phyloP scores from a whole-genome alignment of 352 stramenopile species.

The Lagenidium sp. region DNA sequence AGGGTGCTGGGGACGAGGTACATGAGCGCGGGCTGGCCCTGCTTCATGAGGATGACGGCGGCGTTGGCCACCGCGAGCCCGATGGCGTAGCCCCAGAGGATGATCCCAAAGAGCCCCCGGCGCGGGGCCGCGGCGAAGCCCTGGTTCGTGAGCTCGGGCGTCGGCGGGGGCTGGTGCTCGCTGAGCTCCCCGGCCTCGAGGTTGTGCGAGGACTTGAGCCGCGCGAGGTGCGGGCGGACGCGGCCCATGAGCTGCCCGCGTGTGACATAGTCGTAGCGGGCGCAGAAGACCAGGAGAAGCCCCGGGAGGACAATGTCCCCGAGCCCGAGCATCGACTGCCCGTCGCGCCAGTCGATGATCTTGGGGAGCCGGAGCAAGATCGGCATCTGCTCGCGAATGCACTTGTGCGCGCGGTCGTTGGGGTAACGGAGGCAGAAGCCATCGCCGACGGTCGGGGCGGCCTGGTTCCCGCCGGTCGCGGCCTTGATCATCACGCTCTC shows the following conservation, averaged over 20 bases:
- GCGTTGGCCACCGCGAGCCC: slow-evolving; percentile 92
- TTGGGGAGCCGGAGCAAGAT: slow-evolving; percentile 94
- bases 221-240: slow-evolving; percentile 34
- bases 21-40: slow-evolving; percentile 93
- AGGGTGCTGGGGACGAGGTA: slow-evolving; percentile 94
- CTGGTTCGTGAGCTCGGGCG: slow-evolving; percentile 33
- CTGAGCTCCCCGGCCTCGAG: not conserved
- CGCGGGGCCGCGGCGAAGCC: slow-evolving; percentile 12
- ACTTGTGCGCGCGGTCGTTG: slow-evolving; percentile 45
- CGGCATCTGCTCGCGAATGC: slow-evolving; percentile 81
- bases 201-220: slow-evolving; percentile 26
- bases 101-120: slow-evolving; percentile 57
- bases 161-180: slow-evolving; percentile 7
- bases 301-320: slow-evolving; percentile 96
- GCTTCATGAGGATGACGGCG: slow-evolving; percentile 87
- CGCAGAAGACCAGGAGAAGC: slow-evolving; percentile 92
- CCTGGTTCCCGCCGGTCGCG: slow-evolving; percentile 77
- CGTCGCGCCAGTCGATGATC: slow-evolving; percentile 89
- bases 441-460: slow-evolving; percentile 23
- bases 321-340: slow-evolving; percentile 91
- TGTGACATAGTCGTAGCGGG: slow-evolving; percentile 90
- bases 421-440: slow-evolving; percentile 72
- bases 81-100: slow-evolving; percentile 92
- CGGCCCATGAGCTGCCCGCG: slow-evolving; percentile 57
- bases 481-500: slow-evolving; percentile 94